Percentiles rank a stretch among this genome's conserved stretches.
These are phyloP conservation scores for Globisporangium takayamanum DNA, from an alignment of 352 stramenopile species.

Conservation along the genomic window DNA sequence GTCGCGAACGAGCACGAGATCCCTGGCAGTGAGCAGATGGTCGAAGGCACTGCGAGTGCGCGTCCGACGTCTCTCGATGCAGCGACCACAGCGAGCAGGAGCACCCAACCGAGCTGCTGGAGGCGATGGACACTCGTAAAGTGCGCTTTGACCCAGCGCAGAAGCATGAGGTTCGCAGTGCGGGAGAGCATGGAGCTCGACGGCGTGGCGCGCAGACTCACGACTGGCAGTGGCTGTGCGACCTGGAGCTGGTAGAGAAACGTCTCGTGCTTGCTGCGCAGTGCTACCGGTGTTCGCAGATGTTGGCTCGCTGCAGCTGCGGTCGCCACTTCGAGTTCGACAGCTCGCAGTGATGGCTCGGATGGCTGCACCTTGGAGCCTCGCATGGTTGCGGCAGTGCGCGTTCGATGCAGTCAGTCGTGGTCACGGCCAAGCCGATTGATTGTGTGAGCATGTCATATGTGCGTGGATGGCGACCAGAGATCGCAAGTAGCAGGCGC, in stretches of 20 bases:
- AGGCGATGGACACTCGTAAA: neutral
- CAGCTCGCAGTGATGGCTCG: too few relatives aligned
- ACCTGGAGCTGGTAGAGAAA: constrained; percentile 7
- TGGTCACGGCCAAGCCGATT: too few relatives aligned
- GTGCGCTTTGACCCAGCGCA: constrained; percentile 5
- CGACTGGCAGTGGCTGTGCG: constrained; percentile 1
- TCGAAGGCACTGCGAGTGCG: constrained; percentile 12
- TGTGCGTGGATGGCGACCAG: too few relatives aligned
- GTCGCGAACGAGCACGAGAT: constrained; percentile 5
- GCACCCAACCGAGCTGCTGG: neutral
- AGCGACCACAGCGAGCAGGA: neutral
- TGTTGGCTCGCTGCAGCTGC: too few relatives aligned
- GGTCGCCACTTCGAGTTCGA: too few relatives aligned
- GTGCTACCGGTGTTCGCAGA: too few relatives aligned
- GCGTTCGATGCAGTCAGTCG: too few relatives aligned
- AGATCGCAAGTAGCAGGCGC: too few relatives aligned
- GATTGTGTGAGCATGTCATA: too few relatives aligned
- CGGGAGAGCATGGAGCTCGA: neutral
- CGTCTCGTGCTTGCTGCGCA: neutral
- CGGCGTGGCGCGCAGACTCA: constrained; percentile 1
- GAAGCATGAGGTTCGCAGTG: neutral
- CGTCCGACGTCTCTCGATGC: neutral
- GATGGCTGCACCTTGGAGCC: too few relatives aligned
- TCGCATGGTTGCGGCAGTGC: too few relatives aligned
- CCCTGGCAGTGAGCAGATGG: constrained; percentile 4